These are phyloP conservation scores for Fusarium sp. DNA, from an alignment of 2,329 filamentous ascomycete genomes.

Conservation along the genomic window DNA sequence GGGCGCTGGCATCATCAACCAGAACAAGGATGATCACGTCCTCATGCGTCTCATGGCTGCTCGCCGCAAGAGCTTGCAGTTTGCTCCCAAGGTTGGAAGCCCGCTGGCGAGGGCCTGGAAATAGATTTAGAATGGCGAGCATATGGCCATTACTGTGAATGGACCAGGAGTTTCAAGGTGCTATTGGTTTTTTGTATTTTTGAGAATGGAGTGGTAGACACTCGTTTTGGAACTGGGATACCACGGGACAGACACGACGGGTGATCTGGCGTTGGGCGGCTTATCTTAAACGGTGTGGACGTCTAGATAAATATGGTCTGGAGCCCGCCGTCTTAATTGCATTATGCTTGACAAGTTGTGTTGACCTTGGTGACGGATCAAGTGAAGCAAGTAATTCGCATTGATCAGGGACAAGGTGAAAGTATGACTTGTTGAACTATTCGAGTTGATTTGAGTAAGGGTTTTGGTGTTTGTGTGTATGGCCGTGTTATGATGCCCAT, in stretches of 20 bases:
- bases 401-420: neutral
- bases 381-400: neutral
- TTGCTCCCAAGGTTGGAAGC: constrained; percentile 80
- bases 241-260: constrained; percentile 38
- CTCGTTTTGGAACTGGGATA: constrained; percentile 40
- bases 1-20: constrained; percentile 58
- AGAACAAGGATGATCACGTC: constrained; percentile 67
- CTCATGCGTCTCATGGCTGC: constrained; percentile 76
- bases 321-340: constrained; percentile 11
- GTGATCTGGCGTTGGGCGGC: constrained; percentile 35
- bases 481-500: neutral
- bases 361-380: neutral
- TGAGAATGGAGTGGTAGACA: constrained; percentile 27
- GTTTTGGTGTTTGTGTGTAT: neutral
- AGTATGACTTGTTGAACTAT: neutral
- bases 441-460: neutral
- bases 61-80: constrained; percentile 81
- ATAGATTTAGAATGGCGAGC: constrained; percentile 22
- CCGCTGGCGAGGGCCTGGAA: constrained; percentile 72
- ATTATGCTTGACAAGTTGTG: constrained; percentile 14
- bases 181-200: constrained; percentile 16
- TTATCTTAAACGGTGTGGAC: constrained; percentile 13
- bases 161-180: constrained; percentile 32
- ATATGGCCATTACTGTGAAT: constrained; percentile 27
- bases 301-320: constrained; percentile 8